Base-by-base conservation (phyloP, 257 asterid species). In the Solanum megistacrolobum region DNA sequence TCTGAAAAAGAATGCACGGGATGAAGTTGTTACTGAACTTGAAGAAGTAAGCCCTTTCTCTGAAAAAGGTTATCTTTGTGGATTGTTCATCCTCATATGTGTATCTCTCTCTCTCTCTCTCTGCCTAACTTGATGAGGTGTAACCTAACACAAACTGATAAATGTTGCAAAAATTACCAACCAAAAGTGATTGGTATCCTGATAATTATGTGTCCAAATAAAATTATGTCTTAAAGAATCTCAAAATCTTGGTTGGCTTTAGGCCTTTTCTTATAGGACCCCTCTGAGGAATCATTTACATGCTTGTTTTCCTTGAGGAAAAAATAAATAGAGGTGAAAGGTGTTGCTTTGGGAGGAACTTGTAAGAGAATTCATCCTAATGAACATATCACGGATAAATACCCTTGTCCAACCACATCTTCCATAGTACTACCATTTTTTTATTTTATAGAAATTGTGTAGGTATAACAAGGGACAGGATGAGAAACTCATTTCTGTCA, bases 1-100 rank as follows among this genome's bases (percentile, higher is more conserved):
- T 74, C 90, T 96, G 89, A 96, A 95, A 94, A 96, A 94, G 94
- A 95, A 94, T 36, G 86, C 99, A 76, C 91, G 95, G 90, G 98
- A 92, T 89, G 98, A 96, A 87, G 90, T 96, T 93, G 96, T 96
- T 90, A 93, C 95, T 92, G 99, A 93, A 93, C 88, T 94, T 74
- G 99, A 96, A 91, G 99, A 96, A 87, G 99, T 96, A 93, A 79
- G 86, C 55, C 89, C 89, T 88, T 86, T 66, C 46, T 85, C 74
- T 73, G 43, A 74, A 83, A 60, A 75, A 86, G 69, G 18, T 58
- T 75, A 20, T 41, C 84, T 66, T 48, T 69, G 48, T 78, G 65
- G 66, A 86, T 60, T 86, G 23, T 76, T 76, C 83, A 78, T 78
- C 84, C 68, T 46, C 85, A 16, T 81, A n/a, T 16, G 83, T 23